Conservation (phyloP, 2,329 filamentous ascomycete species). For the Pseudodiploospora longispora region DNA sequence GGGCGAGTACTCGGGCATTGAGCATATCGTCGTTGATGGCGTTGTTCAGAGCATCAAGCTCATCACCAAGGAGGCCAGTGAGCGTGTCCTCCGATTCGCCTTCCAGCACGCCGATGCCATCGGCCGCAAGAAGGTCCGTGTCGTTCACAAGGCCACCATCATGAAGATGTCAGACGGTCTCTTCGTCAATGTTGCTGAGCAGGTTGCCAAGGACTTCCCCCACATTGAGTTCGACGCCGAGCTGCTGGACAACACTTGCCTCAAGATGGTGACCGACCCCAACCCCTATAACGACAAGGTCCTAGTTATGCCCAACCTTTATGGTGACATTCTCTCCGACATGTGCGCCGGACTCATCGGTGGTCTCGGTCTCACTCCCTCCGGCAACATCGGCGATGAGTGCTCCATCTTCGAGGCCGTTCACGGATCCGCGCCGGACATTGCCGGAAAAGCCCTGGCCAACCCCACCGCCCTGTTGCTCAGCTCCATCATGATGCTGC, state of each 20-base stretch:
- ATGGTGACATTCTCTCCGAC: conserved; percentile 94
- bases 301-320: conserved; percentile 95
- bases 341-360: conserved; percentile 99
- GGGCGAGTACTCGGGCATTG: conserved; percentile 98
- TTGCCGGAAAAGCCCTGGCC: conserved; percentile 89
- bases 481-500: conserved; percentile 98
- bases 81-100: conserved; percentile 92
- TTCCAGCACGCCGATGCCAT: conserved; percentile 96
- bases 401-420: conserved; percentile 99
- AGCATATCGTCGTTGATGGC: conserved; percentile 95
- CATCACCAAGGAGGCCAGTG: conserved; percentile 88
- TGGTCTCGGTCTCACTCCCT: conserved; percentile 92
- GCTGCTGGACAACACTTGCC: conserved; percentile 97
- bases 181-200: conserved; percentile 79
- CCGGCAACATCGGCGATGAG: conserved; percentile 97
- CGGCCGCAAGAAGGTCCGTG: conserved; percentile 92
- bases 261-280: conserved; percentile 97
- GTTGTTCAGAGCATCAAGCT: conserved; percentile 99
- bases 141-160: conserved; percentile 99
- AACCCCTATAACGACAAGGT: conserved; percentile 98
- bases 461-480: conserved; percentile 96
- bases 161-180: conserved; percentile 99
- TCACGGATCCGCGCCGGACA: conserved; percentile 94
- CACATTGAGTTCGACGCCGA: conserved; percentile 94
- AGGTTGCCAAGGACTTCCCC: conserved; percentile 92